A percentile compares a stretch with the other conserved stretches of the same genome.
phyloP scores from a whole-genome alignment of 257 asterid genomes.

The Cinchona pubescens region DNA sequence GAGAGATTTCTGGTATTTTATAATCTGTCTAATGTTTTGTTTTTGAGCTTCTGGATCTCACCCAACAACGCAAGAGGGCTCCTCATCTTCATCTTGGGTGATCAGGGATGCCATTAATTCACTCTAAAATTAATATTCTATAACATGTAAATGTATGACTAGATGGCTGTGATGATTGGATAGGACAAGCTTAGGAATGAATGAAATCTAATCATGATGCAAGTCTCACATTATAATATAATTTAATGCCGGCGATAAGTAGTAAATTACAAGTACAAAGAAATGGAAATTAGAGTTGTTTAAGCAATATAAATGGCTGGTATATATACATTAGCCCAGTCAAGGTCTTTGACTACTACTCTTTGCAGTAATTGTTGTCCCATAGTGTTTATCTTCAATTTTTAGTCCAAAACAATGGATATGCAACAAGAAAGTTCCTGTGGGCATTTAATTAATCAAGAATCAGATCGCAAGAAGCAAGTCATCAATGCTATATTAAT shows the following conservation, averaged over 20 bases:
- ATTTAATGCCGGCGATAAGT: constrained; percentile 17
- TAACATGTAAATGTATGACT: not conserved
- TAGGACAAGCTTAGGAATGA: constrained; percentile 12
- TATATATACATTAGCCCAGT: not conserved
- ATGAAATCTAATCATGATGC: no score
- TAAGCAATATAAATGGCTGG: not conserved
- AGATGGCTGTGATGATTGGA: not conserved
- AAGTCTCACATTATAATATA: not conserved
- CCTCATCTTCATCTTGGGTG: constrained; percentile 38
- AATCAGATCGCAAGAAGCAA: not conserved
- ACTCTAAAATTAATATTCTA: not conserved
- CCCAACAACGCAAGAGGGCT: constrained; percentile 19
- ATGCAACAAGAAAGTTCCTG: not conserved
- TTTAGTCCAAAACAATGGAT: not conserved
- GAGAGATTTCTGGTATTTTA: constrained; percentile 55
- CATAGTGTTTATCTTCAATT: not conserved
- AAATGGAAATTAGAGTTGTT: not conserved
- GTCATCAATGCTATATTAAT: not conserved
- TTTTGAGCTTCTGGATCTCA: constrained; percentile 41
- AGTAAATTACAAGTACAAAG: no score
- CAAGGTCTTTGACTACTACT: no score
- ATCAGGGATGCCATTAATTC: constrained; percentile 52
- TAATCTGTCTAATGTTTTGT: constrained; percentile 40
- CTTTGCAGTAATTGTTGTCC: no score
- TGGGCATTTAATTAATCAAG: no score